A percentile compares a stretch with the other conserved stretches of the same genome.
phyloP scores from a whole-genome alignment of 176 grass and related monocot genomes.

The Triticum dicoccoides region DNA sequence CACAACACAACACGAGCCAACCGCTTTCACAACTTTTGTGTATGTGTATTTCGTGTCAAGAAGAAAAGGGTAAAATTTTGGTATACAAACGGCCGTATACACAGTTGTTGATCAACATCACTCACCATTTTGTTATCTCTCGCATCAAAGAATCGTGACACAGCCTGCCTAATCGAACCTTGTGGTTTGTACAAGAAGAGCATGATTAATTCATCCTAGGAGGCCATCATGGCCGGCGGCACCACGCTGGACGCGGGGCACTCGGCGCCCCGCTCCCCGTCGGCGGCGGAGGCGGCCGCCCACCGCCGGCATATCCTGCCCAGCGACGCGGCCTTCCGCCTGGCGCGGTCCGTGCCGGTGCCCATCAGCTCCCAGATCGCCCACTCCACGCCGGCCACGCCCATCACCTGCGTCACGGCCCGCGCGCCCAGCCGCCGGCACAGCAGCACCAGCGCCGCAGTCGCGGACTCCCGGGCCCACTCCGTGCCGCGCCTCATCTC shows the following conservation, averaged over 20 bases:
- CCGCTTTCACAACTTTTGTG: too few relatives aligned
- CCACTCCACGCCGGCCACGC: slow-evolving; percentile 82
- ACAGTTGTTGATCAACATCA: slow-evolving; percentile 41
- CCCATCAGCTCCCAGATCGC: slow-evolving; percentile 98
- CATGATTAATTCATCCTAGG: neutral
- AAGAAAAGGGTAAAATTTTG: neutral
- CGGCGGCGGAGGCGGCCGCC: slow-evolving; percentile 51
- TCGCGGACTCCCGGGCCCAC: slow-evolving; percentile 61
- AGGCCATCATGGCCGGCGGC: slow-evolving; percentile 53
- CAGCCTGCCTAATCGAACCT: neutral
- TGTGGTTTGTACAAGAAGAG: slow-evolving; percentile 11
- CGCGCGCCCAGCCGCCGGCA: slow-evolving; percentile 60
- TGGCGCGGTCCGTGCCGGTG: slow-evolving; percentile 72
- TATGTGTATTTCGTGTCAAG: neutral
- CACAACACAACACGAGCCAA: too few relatives aligned
- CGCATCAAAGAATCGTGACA: slow-evolving; percentile 41
- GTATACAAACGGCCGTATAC: neutral
- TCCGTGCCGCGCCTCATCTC: slow-evolving; percentile 73
- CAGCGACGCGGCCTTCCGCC: slow-evolving; percentile 85
- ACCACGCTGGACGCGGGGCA: slow-evolving; percentile 51
- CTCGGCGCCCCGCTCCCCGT: slow-evolving; percentile 44
- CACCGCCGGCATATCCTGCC: slow-evolving; percentile 85
- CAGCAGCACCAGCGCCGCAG: slow-evolving; percentile 72
- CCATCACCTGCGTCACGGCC: slow-evolving; percentile 62
- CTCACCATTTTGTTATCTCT: slow-evolving; percentile 1